Conservation (phyloP, 495 filamentous ascomycete genomes). For the Penicillium canescens region DNA sequence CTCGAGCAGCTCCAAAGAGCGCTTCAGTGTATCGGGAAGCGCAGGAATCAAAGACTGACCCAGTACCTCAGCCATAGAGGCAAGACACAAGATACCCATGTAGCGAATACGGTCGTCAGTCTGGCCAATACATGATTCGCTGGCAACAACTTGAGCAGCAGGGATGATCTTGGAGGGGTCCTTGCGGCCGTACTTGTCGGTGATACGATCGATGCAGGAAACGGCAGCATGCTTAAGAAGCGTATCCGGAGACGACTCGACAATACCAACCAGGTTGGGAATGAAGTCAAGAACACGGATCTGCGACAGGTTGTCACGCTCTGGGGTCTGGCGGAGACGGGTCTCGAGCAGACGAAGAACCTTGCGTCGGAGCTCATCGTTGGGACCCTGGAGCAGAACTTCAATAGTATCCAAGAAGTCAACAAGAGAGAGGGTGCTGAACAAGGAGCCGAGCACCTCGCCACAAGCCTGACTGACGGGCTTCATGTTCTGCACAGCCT, state of each 20-base stretch:
- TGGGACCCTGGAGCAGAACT: constrained; percentile 68
- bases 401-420: constrained; percentile 87
- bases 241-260: constrained; percentile 67
- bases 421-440: constrained; percentile 75
- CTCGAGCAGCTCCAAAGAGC: constrained; percentile 66
- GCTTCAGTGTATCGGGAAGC: constrained; percentile 71
- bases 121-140: constrained; percentile 71
- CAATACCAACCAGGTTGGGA: constrained; percentile 69
- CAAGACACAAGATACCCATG: constrained; percentile 83
- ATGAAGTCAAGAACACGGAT: constrained; percentile 74
- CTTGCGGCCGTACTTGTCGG: constrained; percentile 89
- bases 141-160: constrained; percentile 74
- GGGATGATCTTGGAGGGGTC: constrained; percentile 63
- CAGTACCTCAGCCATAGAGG: constrained; percentile 85
- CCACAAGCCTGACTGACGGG: constrained; percentile 62
- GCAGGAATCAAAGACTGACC: constrained; percentile 81
- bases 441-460: constrained; percentile 68
- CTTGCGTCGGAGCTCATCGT: constrained; percentile 71
- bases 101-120: constrained; percentile 69
- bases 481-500: constrained; percentile 59
- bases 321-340: constrained; percentile 67
- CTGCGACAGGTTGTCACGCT: constrained; percentile 64
- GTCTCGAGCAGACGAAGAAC: constrained; percentile 76
- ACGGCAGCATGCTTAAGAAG: constrained; percentile 79
- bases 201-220: constrained; percentile 83